Base-by-base conservation (phyloP, 768 basidiomycete species). In the Erythrobasidium yunnanense region DNA sequence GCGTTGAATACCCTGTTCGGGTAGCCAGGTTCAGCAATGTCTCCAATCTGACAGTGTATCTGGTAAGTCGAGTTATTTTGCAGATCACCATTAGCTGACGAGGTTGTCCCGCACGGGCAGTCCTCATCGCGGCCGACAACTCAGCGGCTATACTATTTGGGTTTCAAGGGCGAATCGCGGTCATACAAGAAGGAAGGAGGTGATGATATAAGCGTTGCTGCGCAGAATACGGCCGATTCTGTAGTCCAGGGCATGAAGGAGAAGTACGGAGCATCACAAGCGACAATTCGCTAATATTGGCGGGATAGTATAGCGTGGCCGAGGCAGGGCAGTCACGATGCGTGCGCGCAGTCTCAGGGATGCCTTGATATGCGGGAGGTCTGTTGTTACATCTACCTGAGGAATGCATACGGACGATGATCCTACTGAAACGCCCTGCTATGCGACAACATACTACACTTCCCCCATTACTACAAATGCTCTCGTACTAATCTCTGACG, bases 1-100 rank as follows among this genome's bases (percentile, higher is more conserved):
- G 46, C 34, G 66, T 70, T 27, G 73, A 73, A 57, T 73, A 73
- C 30, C 73, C 73, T 1, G 69, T 72, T 1, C 23, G 71, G 51
- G 68, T 73, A 20, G 55, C 62, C n/a, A 56, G 67, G 35, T 73
- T 73, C 29, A 68, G 55, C 3, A 72, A 66, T 34, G 69, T 70
- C 8, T 58, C 50, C 11, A 66, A 57, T 23, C 65, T 73, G 11
- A 68, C 68, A 18, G 27, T 73, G 13, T 73, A 66, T 55, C 65
- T 73, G 22, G 70, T 68, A 50, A 32, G 71, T 67, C 2, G 6
- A n/a, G 4, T 34, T 5, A 22, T 33, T 1, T 32, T 7, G 25
- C 25, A 20, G 33, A 2, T 58, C 69, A n/a, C 46, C 66, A 8
- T 38, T 62, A 2, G 42, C 45, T 3, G 22, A 33, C 17, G 22